phyloP scores from a whole-genome alignment of 2,329 filamentous ascomycete genomes.

The Ophiosphaerella korrae region DNA sequence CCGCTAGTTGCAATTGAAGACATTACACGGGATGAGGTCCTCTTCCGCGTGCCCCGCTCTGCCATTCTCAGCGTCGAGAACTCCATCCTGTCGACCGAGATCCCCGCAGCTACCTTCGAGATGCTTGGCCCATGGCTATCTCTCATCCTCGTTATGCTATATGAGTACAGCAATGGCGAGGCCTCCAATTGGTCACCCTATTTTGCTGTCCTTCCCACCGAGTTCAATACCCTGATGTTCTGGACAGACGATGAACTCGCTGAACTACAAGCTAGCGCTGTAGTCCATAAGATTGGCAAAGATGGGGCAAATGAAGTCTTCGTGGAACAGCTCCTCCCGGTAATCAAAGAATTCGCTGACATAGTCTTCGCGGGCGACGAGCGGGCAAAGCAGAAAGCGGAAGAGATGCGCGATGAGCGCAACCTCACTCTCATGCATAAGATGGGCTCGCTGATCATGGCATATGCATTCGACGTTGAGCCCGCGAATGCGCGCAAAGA shows the following conservation, averaged over 20 bases:
- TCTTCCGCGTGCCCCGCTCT: constrained; percentile 78
- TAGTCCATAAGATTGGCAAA: constrained; percentile 78
- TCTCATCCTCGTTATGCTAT: constrained; percentile 79
- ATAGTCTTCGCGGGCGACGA: constrained; percentile 48
- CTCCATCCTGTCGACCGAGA: constrained; percentile 65
- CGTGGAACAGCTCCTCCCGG: constrained; percentile 59
- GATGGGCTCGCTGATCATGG: constrained; percentile 90
- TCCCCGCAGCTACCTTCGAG: constrained; percentile 47
- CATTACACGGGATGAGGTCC: constrained; percentile 73
- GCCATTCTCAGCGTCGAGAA: constrained; percentile 75
- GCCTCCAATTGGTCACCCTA: constrained; percentile 77
- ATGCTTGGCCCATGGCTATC: constrained; percentile 57
- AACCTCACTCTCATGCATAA: constrained; percentile 68
- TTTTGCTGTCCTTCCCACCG: constrained; percentile 71
- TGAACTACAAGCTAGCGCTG: constrained; percentile 76
- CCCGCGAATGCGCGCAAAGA: constrained; percentile 53
- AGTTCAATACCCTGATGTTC: constrained; percentile 89
- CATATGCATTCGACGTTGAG: constrained; percentile 86
- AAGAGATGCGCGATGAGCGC: constrained; percentile 52
- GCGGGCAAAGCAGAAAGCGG: constrained; percentile 34
- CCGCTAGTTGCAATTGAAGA: constrained; percentile 69
- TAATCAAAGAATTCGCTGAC: constrained; percentile 51
- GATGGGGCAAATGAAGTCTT: constrained; percentile 74
- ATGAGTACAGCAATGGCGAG: constrained; percentile 67
- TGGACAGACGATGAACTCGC: constrained; percentile 74